A percentile compares a stretch with the other conserved stretches of the same genome.
phyloP scores from a whole-genome alignment of 2,329 filamentous ascomycete genomes.

The Claviceps capensis region DNA sequence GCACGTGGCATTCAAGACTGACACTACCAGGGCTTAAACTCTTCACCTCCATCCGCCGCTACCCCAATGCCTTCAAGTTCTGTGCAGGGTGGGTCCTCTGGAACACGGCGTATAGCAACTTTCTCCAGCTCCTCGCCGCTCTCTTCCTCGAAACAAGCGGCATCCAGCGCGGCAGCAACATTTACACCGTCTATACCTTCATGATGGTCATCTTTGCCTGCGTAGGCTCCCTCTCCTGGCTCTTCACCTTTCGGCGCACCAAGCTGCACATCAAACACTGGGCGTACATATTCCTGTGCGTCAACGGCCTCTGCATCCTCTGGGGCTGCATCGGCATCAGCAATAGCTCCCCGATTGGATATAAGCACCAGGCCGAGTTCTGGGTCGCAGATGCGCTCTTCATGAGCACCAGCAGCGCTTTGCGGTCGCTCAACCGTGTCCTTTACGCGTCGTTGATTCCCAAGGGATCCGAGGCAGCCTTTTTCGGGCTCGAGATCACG shows the following conservation, averaged over 20 bases:
- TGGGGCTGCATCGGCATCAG: constrained; percentile 11
- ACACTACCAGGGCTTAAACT: constrained; percentile 7
- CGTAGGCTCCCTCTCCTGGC: constrained; percentile 8
- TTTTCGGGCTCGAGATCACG: constrained; percentile 11
- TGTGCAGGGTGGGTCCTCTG: constrained; percentile 11
- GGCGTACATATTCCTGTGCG: constrained; percentile 9
- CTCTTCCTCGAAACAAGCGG: constrained; percentile 10
- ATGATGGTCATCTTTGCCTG: constrained; percentile 9
- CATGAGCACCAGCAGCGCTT: constrained; percentile 10
- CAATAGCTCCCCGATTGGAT: constrained; percentile 6
- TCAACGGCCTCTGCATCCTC: constrained; percentile 9
- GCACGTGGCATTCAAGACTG: too few species aligned
- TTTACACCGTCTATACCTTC: constrained; percentile 10
- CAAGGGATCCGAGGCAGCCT: constrained; percentile 9
- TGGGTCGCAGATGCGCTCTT: constrained; percentile 9
- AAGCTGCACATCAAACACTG: constrained; percentile 8
- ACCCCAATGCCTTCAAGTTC: constrained; percentile 11
- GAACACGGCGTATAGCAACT: constrained; percentile 11
- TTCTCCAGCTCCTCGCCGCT: constrained; percentile 7
- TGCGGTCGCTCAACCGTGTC: constrained; percentile 10
- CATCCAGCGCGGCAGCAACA: constrained; percentile 8
- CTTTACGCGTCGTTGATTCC: constrained; percentile 10
- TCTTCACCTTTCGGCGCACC: constrained; percentile 5
- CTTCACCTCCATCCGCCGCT: constrained; percentile 8
- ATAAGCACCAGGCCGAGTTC: constrained; percentile 10